Base-by-base conservation (phyloP, 2,329 filamentous ascomycete genomes). In the Conoideocrella luteorostrata region DNA sequence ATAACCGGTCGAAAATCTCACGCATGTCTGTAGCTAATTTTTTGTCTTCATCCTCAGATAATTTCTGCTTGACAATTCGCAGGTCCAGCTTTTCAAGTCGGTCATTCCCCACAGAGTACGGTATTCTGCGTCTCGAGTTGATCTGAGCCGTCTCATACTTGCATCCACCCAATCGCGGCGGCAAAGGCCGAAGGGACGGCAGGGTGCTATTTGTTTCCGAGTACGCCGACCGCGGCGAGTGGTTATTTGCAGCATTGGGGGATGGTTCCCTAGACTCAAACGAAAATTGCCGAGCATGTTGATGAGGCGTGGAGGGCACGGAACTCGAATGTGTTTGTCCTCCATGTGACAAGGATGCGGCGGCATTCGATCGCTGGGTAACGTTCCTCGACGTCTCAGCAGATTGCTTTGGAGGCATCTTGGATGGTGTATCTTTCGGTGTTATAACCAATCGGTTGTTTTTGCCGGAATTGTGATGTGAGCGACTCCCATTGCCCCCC, bases 271-370 rank as follows among this genome's bases (percentile, higher is more conserved):
- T 78, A 38, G 89, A 93, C 60, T 82, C 80, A 56, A 86, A 86
- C 3, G 85, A 85, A 57, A 93, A 85, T 56, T 90, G 84, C 47
- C 88, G 82, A 52, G 89, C 80, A 65, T 87, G 85, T 62, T 96
- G 90, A 58, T 91, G 87, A 7, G 91, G 93, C 3, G 91, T 97
- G 1, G 91, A 94, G 1, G 91, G 91, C 39, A 96, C 87, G 7
- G 91, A 97, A 61, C 77, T 95, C 20, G 91, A 94, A 60, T 94
- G 75, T 12, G 66, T 56, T 43, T 63, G 60, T 22, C n/a, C n/a
- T n/a, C 55, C 57, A 39, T 61, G 56, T 21, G 55, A 53, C 28
- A 58, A 57, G 6, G 55, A 48, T 11, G 59, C 48, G 28, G 56
- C 52, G 32, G 58, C 49, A 18, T 58, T 46, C 47, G 58, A 52